phyloP scores from a whole-genome alignment of 257 asterid species.

The Echium plantagineum region DNA sequence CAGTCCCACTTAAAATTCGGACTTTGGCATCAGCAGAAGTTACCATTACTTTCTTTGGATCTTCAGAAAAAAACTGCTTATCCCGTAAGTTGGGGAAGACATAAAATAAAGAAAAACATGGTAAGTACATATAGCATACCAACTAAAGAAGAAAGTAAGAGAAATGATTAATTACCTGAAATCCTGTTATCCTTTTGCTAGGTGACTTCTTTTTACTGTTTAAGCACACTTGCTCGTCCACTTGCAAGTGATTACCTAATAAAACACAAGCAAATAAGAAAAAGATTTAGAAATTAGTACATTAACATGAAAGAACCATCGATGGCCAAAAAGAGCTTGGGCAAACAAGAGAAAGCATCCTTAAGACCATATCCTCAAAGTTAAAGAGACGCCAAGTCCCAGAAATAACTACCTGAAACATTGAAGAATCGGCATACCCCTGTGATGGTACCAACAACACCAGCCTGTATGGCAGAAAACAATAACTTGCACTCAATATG shows the following conservation, averaged over 20 bases:
- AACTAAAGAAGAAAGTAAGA: conserved; percentile 1
- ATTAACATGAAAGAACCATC: background rate
- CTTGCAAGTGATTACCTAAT: conserved; percentile 56
- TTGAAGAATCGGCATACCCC: conserved; percentile 67
- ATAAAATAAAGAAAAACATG: background rate
- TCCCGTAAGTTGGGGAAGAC: conserved; percentile 2
- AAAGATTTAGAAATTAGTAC: background rate
- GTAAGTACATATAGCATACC: background rate
- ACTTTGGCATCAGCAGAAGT: conserved; percentile 74
- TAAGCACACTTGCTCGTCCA: conserved; percentile 58
- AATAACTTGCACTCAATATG: conserved; percentile 7
- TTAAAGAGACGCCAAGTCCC: background rate
- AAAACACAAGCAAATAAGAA: conserved; percentile 6
- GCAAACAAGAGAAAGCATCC: background rate
- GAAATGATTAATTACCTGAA: conserved; percentile 51
- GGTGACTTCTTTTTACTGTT: conserved; percentile 64
- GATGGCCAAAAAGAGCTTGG: background rate
- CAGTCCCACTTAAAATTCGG: conserved; percentile 48
- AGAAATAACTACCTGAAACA: conserved; percentile 41
- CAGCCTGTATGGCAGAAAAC: conserved; percentile 39
- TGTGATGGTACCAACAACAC: conserved; percentile 63
- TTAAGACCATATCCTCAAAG: background rate
- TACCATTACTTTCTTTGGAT: conserved; percentile 61
- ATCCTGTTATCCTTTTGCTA: conserved; percentile 75
- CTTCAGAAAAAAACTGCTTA: conserved; percentile 68